Evolutionary conservation across 2,329 filamentous ascomycete species (phyloP).

Genomic region (Ceratocystis cubensis): DNA sequence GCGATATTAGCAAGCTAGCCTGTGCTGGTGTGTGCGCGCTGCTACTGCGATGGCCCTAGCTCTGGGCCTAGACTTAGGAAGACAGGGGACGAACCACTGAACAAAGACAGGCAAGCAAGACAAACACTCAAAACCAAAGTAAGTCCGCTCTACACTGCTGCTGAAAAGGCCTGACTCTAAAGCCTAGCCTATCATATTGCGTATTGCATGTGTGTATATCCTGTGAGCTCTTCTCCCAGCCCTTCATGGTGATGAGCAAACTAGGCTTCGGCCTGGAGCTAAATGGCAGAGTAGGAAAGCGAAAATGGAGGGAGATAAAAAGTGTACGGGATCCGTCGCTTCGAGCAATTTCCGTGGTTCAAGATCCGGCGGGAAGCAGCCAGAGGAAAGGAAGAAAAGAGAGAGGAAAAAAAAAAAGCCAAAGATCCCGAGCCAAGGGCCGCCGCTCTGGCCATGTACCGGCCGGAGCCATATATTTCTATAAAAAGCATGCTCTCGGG

Average conservation of each 20-base stretch:
- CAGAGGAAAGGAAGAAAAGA: background rate
- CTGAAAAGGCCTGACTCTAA: too few species aligned
- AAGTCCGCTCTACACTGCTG: background rate
- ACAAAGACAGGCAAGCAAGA: background rate
- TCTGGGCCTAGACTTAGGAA: background rate
- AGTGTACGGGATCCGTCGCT: background rate
- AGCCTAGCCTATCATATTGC: background rate
- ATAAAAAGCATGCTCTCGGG: slow-evolving; percentile 2
- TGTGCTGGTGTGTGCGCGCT: background rate
- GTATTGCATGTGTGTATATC: background rate
- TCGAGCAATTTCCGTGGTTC: background rate
- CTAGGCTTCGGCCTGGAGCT: background rate
- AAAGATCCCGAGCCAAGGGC: background rate
- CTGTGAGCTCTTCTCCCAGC: too few species aligned
- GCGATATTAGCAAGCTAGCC: background rate
- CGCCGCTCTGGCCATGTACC: background rate
- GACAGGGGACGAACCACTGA: background rate
- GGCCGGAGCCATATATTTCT: background rate
- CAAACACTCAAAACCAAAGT: background rate
- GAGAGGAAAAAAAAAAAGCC: background rate
- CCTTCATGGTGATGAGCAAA: background rate
- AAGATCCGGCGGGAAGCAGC: background rate
- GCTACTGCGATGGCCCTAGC: background rate
- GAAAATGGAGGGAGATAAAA: too few species aligned
- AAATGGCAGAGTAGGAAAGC: too few species aligned